Percentiles rank a stretch among this genome's conserved stretches.
These are phyloP conservation scores for Macrophomina phaseolina DNA, from an alignment of 2,329 filamentous ascomycete species.

Conservation along the genomic window DNA sequence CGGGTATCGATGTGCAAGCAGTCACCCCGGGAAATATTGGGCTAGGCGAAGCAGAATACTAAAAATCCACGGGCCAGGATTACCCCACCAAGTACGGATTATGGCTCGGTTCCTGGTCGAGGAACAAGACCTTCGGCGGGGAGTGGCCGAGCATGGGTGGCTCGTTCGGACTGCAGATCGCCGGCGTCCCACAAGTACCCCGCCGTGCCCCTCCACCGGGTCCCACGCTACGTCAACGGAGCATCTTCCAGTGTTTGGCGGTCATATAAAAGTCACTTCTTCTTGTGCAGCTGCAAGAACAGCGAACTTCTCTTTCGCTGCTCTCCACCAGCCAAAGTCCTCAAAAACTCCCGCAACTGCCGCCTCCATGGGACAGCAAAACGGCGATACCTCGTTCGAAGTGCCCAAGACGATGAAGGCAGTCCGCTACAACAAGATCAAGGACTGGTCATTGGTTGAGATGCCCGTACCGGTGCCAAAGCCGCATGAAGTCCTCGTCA, in stretches of 20 bases:
- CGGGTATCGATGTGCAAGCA: too few relatives aligned
- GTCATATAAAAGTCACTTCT: background rate
- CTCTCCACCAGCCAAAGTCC: background rate
- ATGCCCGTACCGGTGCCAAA: conserved; percentile 29
- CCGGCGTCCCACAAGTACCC: background rate
- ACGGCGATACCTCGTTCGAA: background rate
- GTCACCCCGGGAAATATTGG: too few relatives aligned
- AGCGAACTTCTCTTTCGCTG: background rate
- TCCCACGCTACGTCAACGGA: background rate
- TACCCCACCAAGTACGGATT: too few relatives aligned
- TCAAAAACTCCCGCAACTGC: background rate
- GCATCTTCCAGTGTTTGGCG: background rate
- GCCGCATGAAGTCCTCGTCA: conserved; percentile 28
- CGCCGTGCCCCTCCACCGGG: background rate
- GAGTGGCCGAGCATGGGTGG: background rate
- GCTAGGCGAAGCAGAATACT: too few relatives aligned
- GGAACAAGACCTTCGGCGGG: background rate
- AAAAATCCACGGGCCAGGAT: too few relatives aligned
- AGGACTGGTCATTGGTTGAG: conserved; percentile 28
- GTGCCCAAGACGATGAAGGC: conserved; percentile 29
- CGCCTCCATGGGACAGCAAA: background rate
- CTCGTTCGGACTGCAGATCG: conserved; percentile 7
- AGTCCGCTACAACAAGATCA: conserved; percentile 29
- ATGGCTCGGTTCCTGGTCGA: background rate
- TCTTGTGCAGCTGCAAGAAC: background rate